Evolutionary conservation across 257 asterid genomes (phyloP), one percentile per base, ranked within the genome.

Genomic region (Solanum virginianum): DNA sequence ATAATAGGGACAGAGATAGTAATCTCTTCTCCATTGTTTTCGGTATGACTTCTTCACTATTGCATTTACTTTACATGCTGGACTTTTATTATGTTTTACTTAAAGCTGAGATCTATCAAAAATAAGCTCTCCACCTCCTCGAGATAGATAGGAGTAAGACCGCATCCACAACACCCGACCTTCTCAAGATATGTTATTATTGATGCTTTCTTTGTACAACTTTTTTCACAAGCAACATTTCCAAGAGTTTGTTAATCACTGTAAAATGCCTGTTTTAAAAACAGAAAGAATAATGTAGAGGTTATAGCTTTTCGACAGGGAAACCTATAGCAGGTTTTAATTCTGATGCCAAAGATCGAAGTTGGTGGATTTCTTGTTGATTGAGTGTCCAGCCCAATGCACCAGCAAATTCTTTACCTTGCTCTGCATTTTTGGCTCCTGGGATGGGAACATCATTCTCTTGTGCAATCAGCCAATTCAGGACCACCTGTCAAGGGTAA

Each of bases 401-500:
- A 47, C 97, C 98, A 0, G 91, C 93, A 80, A 96, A 94, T 89
- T 94, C 99, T 84, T 80, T 82, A 7, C 97, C 97, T 88, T 94
- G 98, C 87, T 93, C 97, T 11, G 89, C 94, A 49, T 92, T 92
- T 88, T 88, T 89, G 41, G 99, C 98, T 39, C 97, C 98, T 0
- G 98, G 99, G 22, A 93, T 95, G 0, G 98, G 96, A 24, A 94
- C 93, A 6, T 94, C 94, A 53, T 95, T 96, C 26, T 84, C 95
- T 87, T 96, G 98, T 36, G 95, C 94, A 17, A 96, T 90, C 85
- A 93, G 87, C 99, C 98, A 96, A 89, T 96, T 96, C 17, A 94
- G 92, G 85, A 93, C 98, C 47, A 96, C 99, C 97, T 93, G 71
- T 43, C 36, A 32, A 32, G 36, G 36, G 36, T 32, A 29, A 1